Evolutionary conservation across 2,329 filamentous ascomycete genomes (phyloP), one percentile per base, ranked within the genome.

Genomic region (Aspergillus flavus): DNA sequence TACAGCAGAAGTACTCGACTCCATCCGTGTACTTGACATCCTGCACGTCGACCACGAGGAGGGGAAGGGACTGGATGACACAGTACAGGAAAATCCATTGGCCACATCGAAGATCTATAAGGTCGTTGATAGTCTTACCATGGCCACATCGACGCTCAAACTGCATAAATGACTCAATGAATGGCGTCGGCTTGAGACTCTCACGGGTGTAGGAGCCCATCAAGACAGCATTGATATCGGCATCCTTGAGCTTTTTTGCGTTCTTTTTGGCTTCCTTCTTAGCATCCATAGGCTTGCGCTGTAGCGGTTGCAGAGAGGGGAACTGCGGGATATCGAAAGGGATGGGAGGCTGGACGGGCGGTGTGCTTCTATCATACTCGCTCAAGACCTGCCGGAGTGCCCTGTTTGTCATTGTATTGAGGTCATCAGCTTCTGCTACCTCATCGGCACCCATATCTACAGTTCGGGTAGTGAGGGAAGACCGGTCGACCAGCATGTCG

Each of bases 321-420:
- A 96, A 79, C 67, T 89, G 86, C 3, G 95, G 94, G 5, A 92
- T 83, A 74, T 98, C 94, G 72, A 94, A 98, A 0, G 95, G 94
- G 61, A 98, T 88, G 0, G 94, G 93, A 0, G 95, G 95, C 63
- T 94, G 87, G 0, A 98, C 93, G 0, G 95, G 95, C 1, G 94
- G 93, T 16, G 90, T 92, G 10, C 91, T 94, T 64, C 91, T 88
- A 75, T 99, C 95, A 72, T 93, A 97, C 78, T 98, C 94, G 68
- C 87, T 89, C 66, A 97, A 84, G 14, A 97, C 86, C 66, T 89
- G 89, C 59, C 94, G 88, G 53, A 98, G 82, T 2, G 91, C 92
- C 45, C 89, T 85, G 30, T 87, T 83, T 12, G 87, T 84, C 28
- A 90, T 85, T 64, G 90, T 87, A 26, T 85, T 81, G 5, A 75